phyloP scores from a whole-genome alignment of 2,329 filamentous ascomycete species.

The Aschersonia sp. region DNA sequence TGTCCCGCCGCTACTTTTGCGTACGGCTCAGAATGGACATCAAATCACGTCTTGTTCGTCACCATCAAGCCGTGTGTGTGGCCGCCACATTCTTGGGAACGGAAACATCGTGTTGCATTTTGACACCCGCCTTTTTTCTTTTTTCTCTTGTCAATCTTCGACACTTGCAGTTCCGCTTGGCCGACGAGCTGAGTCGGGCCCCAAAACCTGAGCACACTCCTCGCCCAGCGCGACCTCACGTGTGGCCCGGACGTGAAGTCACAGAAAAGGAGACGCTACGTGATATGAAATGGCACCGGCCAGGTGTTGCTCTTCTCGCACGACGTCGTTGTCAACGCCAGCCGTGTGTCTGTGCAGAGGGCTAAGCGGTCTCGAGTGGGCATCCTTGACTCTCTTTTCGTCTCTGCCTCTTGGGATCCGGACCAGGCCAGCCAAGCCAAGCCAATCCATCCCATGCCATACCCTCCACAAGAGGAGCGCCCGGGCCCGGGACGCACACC shows the following conservation, averaged over 20 bases:
- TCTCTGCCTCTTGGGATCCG: too few relatives aligned
- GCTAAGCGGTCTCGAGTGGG: background rate
- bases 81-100: too few relatives aligned
- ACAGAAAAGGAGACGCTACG: background rate
- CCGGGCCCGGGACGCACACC: background rate
- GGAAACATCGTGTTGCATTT: too few relatives aligned
- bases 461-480: background rate
- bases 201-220: too few relatives aligned
- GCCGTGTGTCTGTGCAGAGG: background rate
- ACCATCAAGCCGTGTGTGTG: too few relatives aligned
- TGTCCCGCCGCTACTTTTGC: background rate
- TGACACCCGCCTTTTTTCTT: too few relatives aligned
- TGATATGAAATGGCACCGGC: background rate
- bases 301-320: background rate
- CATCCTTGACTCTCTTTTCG: background rate
- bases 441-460: background rate
- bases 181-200: too few relatives aligned
- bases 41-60: too few relatives aligned
- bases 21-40: too few relatives aligned
- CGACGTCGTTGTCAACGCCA: background rate
- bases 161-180: too few relatives aligned
- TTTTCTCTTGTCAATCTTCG: too few relatives aligned
- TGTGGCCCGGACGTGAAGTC: background rate
- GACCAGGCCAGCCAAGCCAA: background rate
- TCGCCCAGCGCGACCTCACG: too few relatives aligned